These are phyloP conservation scores for Candida ulmi DNA, from an alignment of 805 yeast genomes.

Conservation along the genomic window DNA sequence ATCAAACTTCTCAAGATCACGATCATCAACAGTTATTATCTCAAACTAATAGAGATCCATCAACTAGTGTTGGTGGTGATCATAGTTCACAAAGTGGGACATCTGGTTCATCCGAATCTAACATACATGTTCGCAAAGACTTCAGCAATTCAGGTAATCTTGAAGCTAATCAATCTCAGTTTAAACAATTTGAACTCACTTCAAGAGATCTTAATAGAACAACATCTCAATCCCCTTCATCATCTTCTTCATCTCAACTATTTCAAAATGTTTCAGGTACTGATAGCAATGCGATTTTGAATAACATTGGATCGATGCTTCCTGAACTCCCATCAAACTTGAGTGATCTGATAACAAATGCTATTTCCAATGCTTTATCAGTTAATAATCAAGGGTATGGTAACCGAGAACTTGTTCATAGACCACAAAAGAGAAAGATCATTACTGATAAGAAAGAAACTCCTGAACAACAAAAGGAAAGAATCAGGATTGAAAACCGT, in stretches of 20 bases:
- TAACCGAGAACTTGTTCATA: conserved; percentile 4
- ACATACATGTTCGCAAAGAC: too few species aligned
- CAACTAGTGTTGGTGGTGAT: too few species aligned
- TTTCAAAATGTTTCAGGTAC: conserved; percentile 11
- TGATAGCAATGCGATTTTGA: conserved; percentile 15
- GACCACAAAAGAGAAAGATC: conserved; percentile 11
- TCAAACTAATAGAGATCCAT: too few species aligned
- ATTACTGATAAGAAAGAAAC: conserved; percentile 17
- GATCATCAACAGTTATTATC: too few species aligned
- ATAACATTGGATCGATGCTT: conserved; percentile 17
- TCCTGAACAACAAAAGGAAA: conserved; percentile 41
- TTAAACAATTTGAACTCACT: background rate
- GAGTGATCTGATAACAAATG: conserved; percentile 17
- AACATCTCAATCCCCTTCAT: background rate
- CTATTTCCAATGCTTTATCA: conserved; percentile 20
- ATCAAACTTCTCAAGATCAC: background rate
- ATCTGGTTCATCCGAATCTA: too few species aligned
- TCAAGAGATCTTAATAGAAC: background rate
- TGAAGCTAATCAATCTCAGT: background rate
- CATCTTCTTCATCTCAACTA: conserved; percentile 3
- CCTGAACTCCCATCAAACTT: conserved; percentile 21
- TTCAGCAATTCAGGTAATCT: background rate
- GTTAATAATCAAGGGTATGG: background rate
- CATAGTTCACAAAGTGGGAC: too few species aligned
- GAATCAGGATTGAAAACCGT: conserved; percentile 61